Evolutionary conservation across 2,329 filamentous ascomycete species (phyloP), one percentile per base, ranked within the genome.

Genomic region (Xylariaceae sp.): DNA sequence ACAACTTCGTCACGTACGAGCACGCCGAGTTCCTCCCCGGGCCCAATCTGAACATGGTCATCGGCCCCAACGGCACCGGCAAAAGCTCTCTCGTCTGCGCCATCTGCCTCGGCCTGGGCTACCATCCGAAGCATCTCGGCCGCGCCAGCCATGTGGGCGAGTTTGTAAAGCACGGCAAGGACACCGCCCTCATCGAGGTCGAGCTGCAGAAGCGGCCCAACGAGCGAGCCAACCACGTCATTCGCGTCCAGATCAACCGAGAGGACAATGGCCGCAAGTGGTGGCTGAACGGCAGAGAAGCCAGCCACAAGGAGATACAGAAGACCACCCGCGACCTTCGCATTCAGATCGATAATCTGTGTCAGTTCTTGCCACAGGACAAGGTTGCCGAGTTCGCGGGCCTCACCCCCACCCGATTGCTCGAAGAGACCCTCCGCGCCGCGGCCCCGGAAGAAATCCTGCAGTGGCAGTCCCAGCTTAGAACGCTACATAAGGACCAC

Each of bases 31-130:
- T 97, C 70, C 83, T 87, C 53, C 90, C 91, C 12, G 94, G 94
- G 0, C 93, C 94, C 1, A 93, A 89, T 67, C 72, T 99, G 65
- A 99, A 99, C 69, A 97, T 99, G 93, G 87, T 99, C 48, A 96
- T 99, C 61, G 94, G 94, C 0, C 94, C 94, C n/a, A 99, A 99
- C 65, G 94, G 94, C 33, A 97, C 94, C 0, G 94, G 94, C 50
- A 99, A 99, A 73, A 97, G 93, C 72, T 97, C 94, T 0, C 78
- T 99, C 22, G 93, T 99, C 41, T 99, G 94, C 71, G 94, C 94
- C 42, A 96, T 99, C 60, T 97, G 94, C 66, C 74, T 99, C 13
- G 94, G 94, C 2, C 75, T 99, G 22, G 94, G 94, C 44, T 97
- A 88, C 77, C 82, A 84, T 31, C 85, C 92, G 19, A 83, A 87